These are phyloP conservation scores for Inga laurina DNA, from an alignment of 306 rosid genomes.

Conservation along the genomic window DNA sequence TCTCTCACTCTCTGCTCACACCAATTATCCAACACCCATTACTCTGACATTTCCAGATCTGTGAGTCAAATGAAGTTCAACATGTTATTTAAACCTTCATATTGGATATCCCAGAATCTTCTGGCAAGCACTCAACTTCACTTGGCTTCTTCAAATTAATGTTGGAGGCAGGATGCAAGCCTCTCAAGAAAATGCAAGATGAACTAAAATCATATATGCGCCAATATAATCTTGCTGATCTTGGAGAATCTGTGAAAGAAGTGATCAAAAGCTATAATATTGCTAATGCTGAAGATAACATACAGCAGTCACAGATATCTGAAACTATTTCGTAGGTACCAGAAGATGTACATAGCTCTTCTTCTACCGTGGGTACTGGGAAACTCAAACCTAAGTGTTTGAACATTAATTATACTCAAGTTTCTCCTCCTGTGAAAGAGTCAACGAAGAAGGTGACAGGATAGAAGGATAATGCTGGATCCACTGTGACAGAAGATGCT, in stretches of 20 bases:
- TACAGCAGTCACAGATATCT: conserved; percentile 64
- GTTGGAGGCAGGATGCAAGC: conserved; percentile 83
- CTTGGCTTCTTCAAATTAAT: conserved; percentile 89
- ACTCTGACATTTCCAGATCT: conserved; percentile 56
- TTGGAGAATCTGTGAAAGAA: conserved; percentile 57
- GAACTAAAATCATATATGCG: conserved; percentile 60
- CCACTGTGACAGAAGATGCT: conserved; percentile 44
- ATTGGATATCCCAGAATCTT: conserved; percentile 86
- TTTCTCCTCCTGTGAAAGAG: conserved; percentile 34
- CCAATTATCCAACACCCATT: conserved; percentile 41
- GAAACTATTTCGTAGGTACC: conserved; percentile 66
- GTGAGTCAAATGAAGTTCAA: conserved; percentile 56
- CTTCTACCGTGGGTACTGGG: conserved; percentile 45
- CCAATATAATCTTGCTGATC: conserved; percentile 56
- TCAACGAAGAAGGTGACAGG: conserved; percentile 45
- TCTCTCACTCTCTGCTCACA: no score
- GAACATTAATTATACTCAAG: conserved; percentile 48
- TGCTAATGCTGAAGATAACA: conserved; percentile 39
- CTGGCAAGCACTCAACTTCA: conserved; percentile 70
- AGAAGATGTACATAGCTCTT: conserved; percentile 59
- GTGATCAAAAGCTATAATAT: conserved; percentile 52
- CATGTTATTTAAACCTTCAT: conserved; percentile 69
- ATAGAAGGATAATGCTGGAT: conserved; percentile 40
- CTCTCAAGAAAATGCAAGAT: conserved; percentile 66
- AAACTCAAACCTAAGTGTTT: conserved; percentile 59